Evolutionary conservation across 225 moss, liverwort and hornwort species (phyloP).

Genomic region (Polytrichum formosum): DNA sequence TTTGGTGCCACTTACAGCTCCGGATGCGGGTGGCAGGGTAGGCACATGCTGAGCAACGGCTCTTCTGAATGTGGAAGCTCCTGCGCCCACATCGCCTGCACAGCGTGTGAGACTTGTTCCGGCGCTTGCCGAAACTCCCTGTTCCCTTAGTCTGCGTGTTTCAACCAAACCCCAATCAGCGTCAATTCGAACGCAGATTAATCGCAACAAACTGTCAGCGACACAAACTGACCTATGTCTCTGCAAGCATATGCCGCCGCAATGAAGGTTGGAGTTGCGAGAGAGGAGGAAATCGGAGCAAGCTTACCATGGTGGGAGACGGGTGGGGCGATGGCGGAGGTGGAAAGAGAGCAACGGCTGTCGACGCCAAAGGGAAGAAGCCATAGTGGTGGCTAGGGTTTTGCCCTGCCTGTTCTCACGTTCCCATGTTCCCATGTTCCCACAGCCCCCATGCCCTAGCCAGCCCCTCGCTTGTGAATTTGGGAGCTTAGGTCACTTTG

Average conservation of each 20-base stretch:
- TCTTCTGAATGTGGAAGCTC: slow-evolving; percentile 89
- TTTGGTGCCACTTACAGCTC: slow-evolving; percentile 30
- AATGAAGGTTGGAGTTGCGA: too few relatives aligned
- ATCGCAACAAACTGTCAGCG: neutral
- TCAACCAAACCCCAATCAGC: neutral
- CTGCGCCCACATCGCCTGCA: slow-evolving; percentile 79
- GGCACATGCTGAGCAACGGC: slow-evolving; percentile 84
- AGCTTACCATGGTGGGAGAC: slow-evolving; percentile 2
- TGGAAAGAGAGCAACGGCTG: neutral
- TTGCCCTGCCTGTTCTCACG: neutral
- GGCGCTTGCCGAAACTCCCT: slow-evolving; percentile 73
- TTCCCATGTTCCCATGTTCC: too few relatives aligned
- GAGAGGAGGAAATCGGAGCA: too few relatives aligned
- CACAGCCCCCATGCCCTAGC: too few relatives aligned
- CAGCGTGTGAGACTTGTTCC: slow-evolving; percentile 67
- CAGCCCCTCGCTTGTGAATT: too few relatives aligned
- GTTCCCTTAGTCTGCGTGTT: slow-evolving; percentile 43
- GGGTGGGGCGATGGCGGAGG: neutral
- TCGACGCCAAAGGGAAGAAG: neutral
- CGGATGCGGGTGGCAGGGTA: slow-evolving; percentile 83
- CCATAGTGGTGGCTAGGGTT: neutral
- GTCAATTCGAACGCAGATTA: neutral
- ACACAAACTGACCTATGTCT: neutral
- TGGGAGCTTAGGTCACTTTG: too few relatives aligned
- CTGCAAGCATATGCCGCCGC: neutral